These are phyloP conservation scores for Aspergillus ruber DNA, from an alignment of 2,329 filamentous ascomycete genomes.

Conservation along the genomic window DNA sequence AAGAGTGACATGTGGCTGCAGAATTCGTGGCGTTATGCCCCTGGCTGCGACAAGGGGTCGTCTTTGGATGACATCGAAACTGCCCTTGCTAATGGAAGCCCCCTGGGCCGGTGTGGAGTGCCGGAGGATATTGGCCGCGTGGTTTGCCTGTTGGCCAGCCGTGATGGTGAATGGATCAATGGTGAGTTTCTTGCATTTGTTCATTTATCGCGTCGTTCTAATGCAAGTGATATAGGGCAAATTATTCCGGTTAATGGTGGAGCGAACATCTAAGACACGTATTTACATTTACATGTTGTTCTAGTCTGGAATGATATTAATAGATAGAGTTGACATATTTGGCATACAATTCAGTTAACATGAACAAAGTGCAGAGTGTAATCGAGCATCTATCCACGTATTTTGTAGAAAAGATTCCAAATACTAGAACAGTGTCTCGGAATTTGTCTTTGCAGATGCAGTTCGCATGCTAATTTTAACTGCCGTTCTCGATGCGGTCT, in stretches of 20 bases:
- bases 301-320: neutral
- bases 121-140: conserved; percentile 55
- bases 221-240: conserved; percentile 6
- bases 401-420: no score
- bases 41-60: conserved; percentile 36
- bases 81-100: conserved; percentile 52
- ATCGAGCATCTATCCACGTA: no score
- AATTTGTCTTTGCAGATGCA: no score
- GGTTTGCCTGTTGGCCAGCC: conserved; percentile 50
- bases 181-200: conserved; percentile 36
- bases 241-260: conserved; percentile 11
- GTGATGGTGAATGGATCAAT: conserved; percentile 60
- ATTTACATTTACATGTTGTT: neutral
- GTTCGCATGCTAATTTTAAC: no score
- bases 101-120: conserved; percentile 53
- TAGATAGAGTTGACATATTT: no score
- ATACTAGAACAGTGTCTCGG: no score
- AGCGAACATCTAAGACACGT: conserved; percentile 5
- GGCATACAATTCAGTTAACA: no score
- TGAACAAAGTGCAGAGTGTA: no score
- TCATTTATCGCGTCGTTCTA: neutral
- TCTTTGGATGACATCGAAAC: conserved; percentile 50
- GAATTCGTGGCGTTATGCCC: conserved; percentile 61
- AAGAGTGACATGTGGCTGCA: conserved; percentile 64
- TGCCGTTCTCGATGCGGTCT: no score